A percentile compares a stretch with the other conserved stretches of the same genome.
Evolutionary conservation across 1,284 basidiomycete species (phyloP).

Genomic region (Gymnopus androsaceus): DNA sequence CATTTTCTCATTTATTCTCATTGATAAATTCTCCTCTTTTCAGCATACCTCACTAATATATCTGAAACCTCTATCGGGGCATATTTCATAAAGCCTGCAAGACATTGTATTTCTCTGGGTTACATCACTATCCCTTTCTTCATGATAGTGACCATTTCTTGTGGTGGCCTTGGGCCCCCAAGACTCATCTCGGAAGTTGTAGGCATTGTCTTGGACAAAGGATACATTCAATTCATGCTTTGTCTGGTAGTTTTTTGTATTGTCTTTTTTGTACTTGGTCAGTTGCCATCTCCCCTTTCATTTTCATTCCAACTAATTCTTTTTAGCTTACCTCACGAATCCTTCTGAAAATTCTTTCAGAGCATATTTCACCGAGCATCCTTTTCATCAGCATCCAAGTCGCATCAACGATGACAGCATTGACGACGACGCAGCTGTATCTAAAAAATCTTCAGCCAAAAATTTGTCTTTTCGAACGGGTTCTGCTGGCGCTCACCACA

Average conservation of each 20-base stretch:
- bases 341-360: slow-evolving; percentile 93
- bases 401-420: slow-evolving; percentile 77
- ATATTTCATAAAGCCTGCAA: too few relatives aligned
- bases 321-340: slow-evolving; percentile 95
- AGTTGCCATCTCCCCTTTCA: slow-evolving; percentile 36
- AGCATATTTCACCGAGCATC: slow-evolving; percentile 91
- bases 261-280: slow-evolving; percentile 72
- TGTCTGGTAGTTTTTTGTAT: slow-evolving; percentile 66
- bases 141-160: too few relatives aligned
- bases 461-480: slow-evolving; percentile 37
- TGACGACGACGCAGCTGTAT: slow-evolving; percentile 48
- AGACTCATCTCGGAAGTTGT: slow-evolving; percentile 53
- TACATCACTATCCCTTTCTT: too few relatives aligned
- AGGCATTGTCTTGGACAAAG: slow-evolving; percentile 51
- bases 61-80: too few relatives aligned
- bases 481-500: too few relatives aligned
- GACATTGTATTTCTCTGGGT: too few relatives aligned
- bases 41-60: too few relatives aligned
- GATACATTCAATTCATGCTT: slow-evolving; percentile 68
- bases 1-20: too few relatives aligned
- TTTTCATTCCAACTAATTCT: slow-evolving; percentile 16
- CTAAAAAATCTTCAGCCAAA: slow-evolving; percentile 33
- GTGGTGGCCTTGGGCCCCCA: slow-evolving; percentile 60
- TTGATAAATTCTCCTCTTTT: too few relatives aligned
- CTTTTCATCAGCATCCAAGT: slow-evolving; percentile 90